Evolutionary conservation across 129 eudicot genomes (phyloP), one percentile per base, ranked within the genome.

Genomic region (Helichrysum umbraculigerum): DNA sequence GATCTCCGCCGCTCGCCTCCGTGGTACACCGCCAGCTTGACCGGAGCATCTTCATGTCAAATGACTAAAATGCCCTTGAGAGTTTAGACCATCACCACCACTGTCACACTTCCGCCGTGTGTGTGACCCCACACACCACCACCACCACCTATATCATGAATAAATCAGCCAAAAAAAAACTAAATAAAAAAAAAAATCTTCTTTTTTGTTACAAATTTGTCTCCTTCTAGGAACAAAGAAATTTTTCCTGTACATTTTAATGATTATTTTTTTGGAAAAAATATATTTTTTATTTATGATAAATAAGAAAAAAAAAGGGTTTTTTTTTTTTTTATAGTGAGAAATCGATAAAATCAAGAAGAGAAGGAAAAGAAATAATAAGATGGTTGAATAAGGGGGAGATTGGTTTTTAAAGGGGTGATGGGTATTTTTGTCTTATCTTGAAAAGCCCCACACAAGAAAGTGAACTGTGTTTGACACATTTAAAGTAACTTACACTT

Each of bases 351-450:
- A 66, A 73, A 80, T 39, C 74, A 39, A 79, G 75, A 69, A 34
- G 77, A 32, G 41, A 39, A 66, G 57, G 51, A 42, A 57, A 73
- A 73, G 57, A 73, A 7, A 44, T 65, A 71, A 20, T 29, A 14
- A 67, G 81, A 19, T 61, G 64, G 58, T 12, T 22, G 77, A 52
- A 44, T 73, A 29, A 65, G 16, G 59, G 78, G 14, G 73, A 68
- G 68, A 70, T 73, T 35, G 78, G 83, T 56, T 80, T 79, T 79
- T 79, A 66, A 56, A 39, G 52, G 68, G 41, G 42, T 51, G 70
- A 66, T 79, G 79, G 74, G 83, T 74, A 79, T 79, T 79, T 79
- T 79, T 79, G 83, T 79, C 79, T 73, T 73, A 79, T 79, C 83
- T 73, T 79, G 79, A 79, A 79, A 79, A 79, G 35, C 79, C 35